Evolutionary conservation across 2,329 filamentous ascomycete genomes (phyloP).

Genomic region (Colletotrichum costaricense): DNA sequence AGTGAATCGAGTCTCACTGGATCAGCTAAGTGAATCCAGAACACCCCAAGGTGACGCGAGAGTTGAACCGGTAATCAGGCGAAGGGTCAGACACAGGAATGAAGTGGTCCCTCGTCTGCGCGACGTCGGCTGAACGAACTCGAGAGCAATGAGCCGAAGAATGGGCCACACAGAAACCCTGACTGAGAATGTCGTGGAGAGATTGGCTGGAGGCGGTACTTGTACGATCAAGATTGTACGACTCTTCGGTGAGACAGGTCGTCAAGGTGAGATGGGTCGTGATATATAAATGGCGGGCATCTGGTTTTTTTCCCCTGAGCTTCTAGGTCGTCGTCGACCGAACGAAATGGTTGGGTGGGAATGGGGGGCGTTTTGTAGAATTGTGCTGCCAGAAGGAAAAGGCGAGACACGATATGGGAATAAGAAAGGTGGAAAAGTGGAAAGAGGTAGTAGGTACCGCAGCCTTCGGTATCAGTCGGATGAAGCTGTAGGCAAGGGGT

Average conservation of each 20-base stretch:
- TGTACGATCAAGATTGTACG: constrained; percentile 27
- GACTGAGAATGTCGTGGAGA: constrained; percentile 9
- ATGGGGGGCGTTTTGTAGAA: neutral
- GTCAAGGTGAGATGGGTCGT: constrained; percentile 19
- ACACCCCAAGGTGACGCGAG: constrained; percentile 12
- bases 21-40: constrained; percentile 16
- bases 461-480: neutral
- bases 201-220: constrained; percentile 13
- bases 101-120: constrained; percentile 10
- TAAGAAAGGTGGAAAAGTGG: neutral
- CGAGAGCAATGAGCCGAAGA: constrained; percentile 17
- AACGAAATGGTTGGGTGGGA: neutral
- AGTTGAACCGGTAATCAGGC: constrained; percentile 7
- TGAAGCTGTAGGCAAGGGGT: neutral
- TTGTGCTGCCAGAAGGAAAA: neutral
- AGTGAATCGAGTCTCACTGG: constrained; percentile 16
- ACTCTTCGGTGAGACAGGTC: constrained; percentile 15
- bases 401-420: constrained; percentile 10
- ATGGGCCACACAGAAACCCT: constrained; percentile 18
- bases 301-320: neutral
- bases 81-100: constrained; percentile 2
- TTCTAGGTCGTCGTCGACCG: neutral
- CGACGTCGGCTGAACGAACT: constrained; percentile 20
- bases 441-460: neutral
- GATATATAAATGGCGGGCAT: constrained; percentile 25